A percentile compares a stretch with the other conserved stretches of the same genome.
phyloP scores from a whole-genome alignment of 164 flowering plant genomes.

The Hamamelis virginiana region DNA sequence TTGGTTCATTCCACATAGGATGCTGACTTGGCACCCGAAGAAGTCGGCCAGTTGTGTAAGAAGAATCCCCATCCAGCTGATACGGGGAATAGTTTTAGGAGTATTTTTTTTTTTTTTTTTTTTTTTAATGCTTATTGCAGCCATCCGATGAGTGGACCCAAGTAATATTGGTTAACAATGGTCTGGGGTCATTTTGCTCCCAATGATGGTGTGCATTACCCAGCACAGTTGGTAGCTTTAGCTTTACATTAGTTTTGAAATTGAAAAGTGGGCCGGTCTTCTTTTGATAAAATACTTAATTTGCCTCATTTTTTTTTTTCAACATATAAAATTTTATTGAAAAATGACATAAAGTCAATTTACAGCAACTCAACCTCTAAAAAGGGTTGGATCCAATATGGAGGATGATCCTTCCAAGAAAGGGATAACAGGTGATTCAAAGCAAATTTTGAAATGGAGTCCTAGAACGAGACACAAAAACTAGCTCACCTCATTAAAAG shows the following conservation, averaged over 20 bases:
- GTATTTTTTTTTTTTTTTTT: no score
- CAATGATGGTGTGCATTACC: slow-evolving; percentile 27
- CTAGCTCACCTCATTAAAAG: no score
- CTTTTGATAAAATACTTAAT: not conserved
- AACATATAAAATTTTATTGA: no score
- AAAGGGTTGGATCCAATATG: no score
- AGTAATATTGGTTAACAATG: slow-evolving; percentile 5
- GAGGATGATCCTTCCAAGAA: no score
- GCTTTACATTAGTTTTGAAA: not conserved
- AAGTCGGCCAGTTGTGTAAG: not conserved
- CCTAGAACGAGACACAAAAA: no score
- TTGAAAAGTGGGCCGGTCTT: not conserved
- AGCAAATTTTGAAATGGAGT: no score
- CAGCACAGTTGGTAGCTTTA: slow-evolving; percentile 13
- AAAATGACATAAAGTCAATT: no score
- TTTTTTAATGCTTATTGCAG: slow-evolving; percentile 9
- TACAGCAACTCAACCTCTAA: no score
- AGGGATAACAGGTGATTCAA: no score
- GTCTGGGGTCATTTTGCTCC: slow-evolving; percentile 11
- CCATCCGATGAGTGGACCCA: slow-evolving; percentile 11
- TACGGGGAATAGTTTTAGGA: not conserved
- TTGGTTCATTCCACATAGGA: slow-evolving; percentile 36
- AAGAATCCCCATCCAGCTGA: not conserved
- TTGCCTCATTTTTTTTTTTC: no score
- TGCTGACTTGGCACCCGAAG: slow-evolving; percentile 46